Percentiles rank a stretch among this genome's conserved stretches.
Conservation (phyloP, 1,284 basidiomycete genomes). For the Pulchroboletus neoregius region DNA sequence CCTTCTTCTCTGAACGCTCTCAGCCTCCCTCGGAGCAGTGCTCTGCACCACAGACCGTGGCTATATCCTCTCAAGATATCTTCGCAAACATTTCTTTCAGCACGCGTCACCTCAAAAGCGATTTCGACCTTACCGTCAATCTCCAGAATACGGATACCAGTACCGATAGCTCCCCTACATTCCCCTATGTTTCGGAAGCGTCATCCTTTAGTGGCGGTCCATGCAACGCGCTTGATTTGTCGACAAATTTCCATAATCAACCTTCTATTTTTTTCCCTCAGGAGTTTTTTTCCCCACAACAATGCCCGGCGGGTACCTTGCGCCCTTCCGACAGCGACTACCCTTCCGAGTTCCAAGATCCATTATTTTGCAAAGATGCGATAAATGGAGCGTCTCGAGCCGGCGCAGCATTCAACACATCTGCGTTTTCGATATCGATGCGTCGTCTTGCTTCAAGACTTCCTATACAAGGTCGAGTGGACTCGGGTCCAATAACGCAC, state of each 20-base stretch:
- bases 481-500: constrained; percentile 7
- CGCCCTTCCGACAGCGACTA: constrained; percentile 10
- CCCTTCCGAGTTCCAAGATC: constrained; percentile 16
- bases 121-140: constrained; percentile 11
- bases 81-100: constrained; percentile 8
- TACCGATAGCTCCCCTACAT: constrained; percentile 5
- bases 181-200: constrained; percentile 7
- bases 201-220: constrained; percentile 1
- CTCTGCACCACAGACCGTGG: constrained; percentile 1
- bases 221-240: constrained; percentile 3
- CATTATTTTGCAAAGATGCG: constrained; percentile 17
- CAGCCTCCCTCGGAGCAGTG: constrained; percentile 14
- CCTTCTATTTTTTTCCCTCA: constrained; percentile 6
- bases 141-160: constrained; percentile 5
- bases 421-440: constrained; percentile 23
- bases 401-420: constrained; percentile 10
- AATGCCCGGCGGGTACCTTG: neutral
- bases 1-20: constrained; percentile 28
- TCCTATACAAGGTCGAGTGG: constrained; percentile 13
- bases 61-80: constrained; percentile 15
- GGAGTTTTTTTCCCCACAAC: constrained; percentile 15
- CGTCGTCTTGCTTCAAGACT: constrained; percentile 23
- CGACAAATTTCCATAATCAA: constrained; percentile 10
- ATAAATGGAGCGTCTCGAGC: constrained; percentile 13
- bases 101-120: constrained; percentile 16